phyloP scores from a whole-genome alignment of 441 rosid species.

The Euphorbia schlechtendalii region DNA sequence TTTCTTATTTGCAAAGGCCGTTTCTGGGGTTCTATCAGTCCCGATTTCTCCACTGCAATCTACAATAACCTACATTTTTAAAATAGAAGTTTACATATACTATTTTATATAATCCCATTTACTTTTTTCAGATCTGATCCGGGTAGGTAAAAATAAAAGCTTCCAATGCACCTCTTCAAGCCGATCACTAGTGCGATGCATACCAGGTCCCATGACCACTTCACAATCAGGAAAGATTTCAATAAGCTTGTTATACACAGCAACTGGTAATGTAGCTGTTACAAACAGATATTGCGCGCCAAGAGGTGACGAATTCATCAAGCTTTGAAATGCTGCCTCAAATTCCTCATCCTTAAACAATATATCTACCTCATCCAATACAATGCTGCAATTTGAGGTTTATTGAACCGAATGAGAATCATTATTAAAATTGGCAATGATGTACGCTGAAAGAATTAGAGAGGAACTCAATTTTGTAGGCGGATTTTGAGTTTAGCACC shows the following conservation, averaged over 20 bases:
- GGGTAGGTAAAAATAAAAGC: background rate
- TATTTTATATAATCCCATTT: too few species aligned
- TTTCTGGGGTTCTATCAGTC: constrained; percentile 55
- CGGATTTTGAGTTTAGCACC: too few species aligned
- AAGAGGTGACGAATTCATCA: constrained; percentile 67
- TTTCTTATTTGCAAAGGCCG: constrained; percentile 79
- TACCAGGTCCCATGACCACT: constrained; percentile 87
- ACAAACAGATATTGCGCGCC: constrained; percentile 74
- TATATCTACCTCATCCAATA: constrained; percentile 89
- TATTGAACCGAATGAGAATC: too few species aligned
- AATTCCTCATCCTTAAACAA: constrained; percentile 74
- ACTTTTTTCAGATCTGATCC: too few species aligned
- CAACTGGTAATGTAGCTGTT: constrained; percentile 83
- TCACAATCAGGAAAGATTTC: constrained; percentile 76
- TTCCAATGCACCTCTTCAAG: constrained; percentile 70
- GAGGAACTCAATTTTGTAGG: too few species aligned
- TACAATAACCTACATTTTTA: constrained; percentile 55
- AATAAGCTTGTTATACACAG: constrained; percentile 71
- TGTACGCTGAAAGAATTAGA: too few species aligned
- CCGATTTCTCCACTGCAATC: constrained; percentile 84
- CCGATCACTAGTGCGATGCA: constrained; percentile 68
- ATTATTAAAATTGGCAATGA: too few species aligned
- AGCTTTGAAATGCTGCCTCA: constrained; percentile 59
- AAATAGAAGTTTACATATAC: constrained; percentile 7
- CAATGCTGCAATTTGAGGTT: constrained; percentile 47